Evolutionary conservation across 768 basidiomycete species (phyloP).

Genomic region (Suillus occidentalis): DNA sequence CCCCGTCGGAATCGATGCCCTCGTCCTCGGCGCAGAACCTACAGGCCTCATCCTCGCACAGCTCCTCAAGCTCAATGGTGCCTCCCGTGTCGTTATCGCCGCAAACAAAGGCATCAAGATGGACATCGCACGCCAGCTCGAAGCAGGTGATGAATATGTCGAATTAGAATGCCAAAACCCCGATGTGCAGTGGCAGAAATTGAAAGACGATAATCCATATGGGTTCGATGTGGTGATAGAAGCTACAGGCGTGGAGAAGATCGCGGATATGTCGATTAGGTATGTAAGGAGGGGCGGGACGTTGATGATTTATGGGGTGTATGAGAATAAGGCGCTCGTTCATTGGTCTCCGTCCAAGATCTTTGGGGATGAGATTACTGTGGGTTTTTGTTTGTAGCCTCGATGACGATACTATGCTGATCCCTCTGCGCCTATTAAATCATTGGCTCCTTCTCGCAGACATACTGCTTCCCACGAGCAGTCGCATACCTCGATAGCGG

Average conservation of each 20-base stretch:
- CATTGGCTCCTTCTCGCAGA: conserved; percentile 89
- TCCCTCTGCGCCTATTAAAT: conserved; percentile 45
- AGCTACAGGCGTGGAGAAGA: conserved; percentile 79
- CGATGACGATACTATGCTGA: background rate
- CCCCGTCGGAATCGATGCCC: conserved; percentile 83
- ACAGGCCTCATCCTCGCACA: conserved; percentile 91
- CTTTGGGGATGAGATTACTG: conserved; percentile 68
- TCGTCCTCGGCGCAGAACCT: conserved; percentile 85
- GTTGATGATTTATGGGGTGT: conserved; percentile 88
- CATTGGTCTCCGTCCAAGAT: conserved; percentile 88
- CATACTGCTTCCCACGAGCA: conserved; percentile 87
- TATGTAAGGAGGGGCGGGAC: conserved; percentile 86
- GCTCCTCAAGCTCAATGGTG: conserved; percentile 85
- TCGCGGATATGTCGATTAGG: conserved; percentile 88
- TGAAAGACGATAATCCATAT: conserved; percentile 80
- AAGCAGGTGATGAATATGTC: conserved; percentile 82
- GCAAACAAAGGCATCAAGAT: conserved; percentile 92
- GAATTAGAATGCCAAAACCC: conserved; percentile 79
- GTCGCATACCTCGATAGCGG: conserved; percentile 87
- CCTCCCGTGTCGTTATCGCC: conserved; percentile 76
- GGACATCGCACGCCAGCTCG: conserved; percentile 77
- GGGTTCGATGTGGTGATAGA: conserved; percentile 86
- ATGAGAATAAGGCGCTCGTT: conserved; percentile 80
- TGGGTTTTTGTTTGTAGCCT: conserved; percentile 19
- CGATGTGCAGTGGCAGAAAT: conserved; percentile 73